These are phyloP conservation scores for Sugiyamaella marilandica DNA, from an alignment of 805 yeast species.

Conservation along the genomic window DNA sequence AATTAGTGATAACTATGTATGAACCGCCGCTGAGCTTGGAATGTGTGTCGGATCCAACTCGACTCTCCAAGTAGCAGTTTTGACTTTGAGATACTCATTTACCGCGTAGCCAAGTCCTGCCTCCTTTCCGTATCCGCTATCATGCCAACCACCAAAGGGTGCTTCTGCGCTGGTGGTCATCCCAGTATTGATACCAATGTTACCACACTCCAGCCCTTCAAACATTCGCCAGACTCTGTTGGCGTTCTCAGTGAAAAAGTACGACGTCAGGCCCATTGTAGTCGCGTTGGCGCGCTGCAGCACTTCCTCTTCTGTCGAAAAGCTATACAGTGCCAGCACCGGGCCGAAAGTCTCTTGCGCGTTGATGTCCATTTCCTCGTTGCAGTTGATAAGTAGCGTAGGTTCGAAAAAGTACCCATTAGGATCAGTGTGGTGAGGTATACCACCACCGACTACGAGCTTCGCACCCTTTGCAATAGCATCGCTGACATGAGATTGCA, in stretches of 20 bases:
- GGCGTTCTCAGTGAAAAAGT: slow-evolving; percentile 57
- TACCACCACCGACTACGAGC: slow-evolving; percentile 56
- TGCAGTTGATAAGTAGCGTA: slow-evolving; percentile 60
- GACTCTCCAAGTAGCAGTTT: slow-evolving; percentile 54
- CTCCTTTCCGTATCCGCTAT: slow-evolving; percentile 80
- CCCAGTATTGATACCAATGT: slow-evolving; percentile 80
- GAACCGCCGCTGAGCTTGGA: no score
- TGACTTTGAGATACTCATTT: slow-evolving; percentile 76
- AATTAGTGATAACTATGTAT: no score
- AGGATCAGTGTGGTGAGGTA: slow-evolving; percentile 52
- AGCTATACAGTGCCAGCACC: slow-evolving; percentile 63
- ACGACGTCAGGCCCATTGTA: slow-evolving; percentile 73
- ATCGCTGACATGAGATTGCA: slow-evolving; percentile 57
- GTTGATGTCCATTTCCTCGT: slow-evolving; percentile 51
- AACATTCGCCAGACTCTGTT: slow-evolving; percentile 54
- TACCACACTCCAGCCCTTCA: slow-evolving; percentile 66
- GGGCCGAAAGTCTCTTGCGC: slow-evolving; percentile 83
- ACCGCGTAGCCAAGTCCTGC: slow-evolving; percentile 76
- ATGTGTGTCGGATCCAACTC: slow-evolving; percentile 1
- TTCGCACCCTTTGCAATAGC: slow-evolving; percentile 64
- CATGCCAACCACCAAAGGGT: slow-evolving; percentile 84
- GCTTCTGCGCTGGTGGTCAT: slow-evolving; percentile 50
- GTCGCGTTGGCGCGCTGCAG: slow-evolving; percentile 57
- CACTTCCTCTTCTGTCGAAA: slow-evolving; percentile 61
- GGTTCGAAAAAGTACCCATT: slow-evolving; percentile 52